Percentiles rank a stretch among this genome's conserved stretches.
Evolutionary conservation across 2,329 filamentous ascomycete genomes (phyloP).

Genomic region (Colletotrichum salicis): DNA sequence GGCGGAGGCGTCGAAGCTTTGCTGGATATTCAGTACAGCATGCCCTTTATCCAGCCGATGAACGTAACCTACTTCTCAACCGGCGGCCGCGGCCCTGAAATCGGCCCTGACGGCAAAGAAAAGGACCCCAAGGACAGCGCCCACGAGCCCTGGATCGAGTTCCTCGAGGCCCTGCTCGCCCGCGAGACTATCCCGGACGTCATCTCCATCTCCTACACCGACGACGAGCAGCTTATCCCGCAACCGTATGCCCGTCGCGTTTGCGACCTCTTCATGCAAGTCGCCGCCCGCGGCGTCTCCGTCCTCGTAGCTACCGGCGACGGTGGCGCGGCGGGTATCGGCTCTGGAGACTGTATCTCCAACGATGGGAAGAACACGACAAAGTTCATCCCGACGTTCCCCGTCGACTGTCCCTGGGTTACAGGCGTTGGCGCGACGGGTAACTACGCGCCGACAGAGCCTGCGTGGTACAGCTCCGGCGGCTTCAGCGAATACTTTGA

Average conservation of each 20-base stretch:
- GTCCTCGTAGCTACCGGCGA: slow-evolving; percentile 44
- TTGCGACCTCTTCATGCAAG: slow-evolving; percentile 46
- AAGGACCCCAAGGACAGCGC: slow-evolving; percentile 19
- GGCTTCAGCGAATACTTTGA: slow-evolving; percentile 60
- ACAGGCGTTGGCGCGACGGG: slow-evolving; percentile 43
- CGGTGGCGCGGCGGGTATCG: slow-evolving; percentile 39
- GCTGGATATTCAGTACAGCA: slow-evolving; percentile 18
- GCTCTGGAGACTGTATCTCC: slow-evolving; percentile 51
- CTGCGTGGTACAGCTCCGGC: slow-evolving; percentile 49
- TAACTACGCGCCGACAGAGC: slow-evolving; percentile 47
- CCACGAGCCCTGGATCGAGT: slow-evolving; percentile 46
- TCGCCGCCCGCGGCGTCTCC: slow-evolving; percentile 45
- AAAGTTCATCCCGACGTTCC: slow-evolving; percentile 66
- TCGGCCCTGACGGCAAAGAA: not conserved
- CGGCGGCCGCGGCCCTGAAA: slow-evolving; percentile 11
- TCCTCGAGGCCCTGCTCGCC: slow-evolving; percentile 42
- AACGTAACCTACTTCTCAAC: slow-evolving; percentile 20
- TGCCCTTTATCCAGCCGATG: slow-evolving; percentile 24
- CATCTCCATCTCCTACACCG: slow-evolving; percentile 49
- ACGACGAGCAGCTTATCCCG: slow-evolving; percentile 47
- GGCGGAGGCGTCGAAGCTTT: slow-evolving; percentile 5
- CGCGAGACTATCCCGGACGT: slow-evolving; percentile 45
- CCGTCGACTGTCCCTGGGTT: slow-evolving; percentile 50
- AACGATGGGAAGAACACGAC: slow-evolving; percentile 67
- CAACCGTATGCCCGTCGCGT: slow-evolving; percentile 42